These are phyloP conservation scores for Pachyrhizus erosus DNA, from an alignment of 306 rosid genomes.

Conservation along the genomic window DNA sequence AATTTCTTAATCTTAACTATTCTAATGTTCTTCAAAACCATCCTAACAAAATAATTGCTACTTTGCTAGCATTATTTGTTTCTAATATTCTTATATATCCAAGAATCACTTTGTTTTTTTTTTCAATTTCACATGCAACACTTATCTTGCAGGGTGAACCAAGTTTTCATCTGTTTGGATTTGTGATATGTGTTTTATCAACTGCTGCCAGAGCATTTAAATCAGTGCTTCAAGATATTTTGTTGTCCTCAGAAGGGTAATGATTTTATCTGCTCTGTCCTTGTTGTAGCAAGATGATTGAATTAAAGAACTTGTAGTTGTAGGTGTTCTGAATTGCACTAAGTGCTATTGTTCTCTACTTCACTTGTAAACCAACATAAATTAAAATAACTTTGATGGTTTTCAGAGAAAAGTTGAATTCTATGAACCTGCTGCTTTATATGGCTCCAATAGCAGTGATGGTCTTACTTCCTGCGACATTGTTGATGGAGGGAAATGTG, in stretches of 20 bases:
- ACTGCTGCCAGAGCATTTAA: conserved; percentile 60
- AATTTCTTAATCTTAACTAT: not conserved
- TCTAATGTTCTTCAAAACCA: not conserved
- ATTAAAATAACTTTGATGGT: not conserved
- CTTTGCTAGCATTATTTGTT: conserved; percentile 10
- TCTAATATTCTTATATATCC: not conserved
- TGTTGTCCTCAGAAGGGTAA: conserved; percentile 58
- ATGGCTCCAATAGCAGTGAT: conserved; percentile 58
- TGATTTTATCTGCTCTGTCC: not conserved
- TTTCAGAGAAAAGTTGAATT: conserved; percentile 53
- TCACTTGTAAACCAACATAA: conserved; percentile 12
- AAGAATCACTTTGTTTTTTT: conserved; percentile 14
- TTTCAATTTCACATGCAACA: not conserved
- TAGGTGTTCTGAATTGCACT: not conserved
- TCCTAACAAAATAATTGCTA: not conserved
- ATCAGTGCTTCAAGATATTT: conserved; percentile 58
- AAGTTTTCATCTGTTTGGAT: conserved; percentile 59
- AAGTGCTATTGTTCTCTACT: not conserved
- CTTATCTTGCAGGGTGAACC: conserved; percentile 53
- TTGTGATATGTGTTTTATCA: conserved; percentile 48
- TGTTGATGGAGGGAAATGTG: conserved; percentile 53
- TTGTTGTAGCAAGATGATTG: not conserved
- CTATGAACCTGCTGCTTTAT: conserved; percentile 58
- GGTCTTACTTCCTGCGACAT: conserved; percentile 54
- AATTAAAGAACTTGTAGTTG: conserved; percentile 4